Base-by-base conservation (phyloP, 441 rosid genomes). In the Corymbia calophylla region DNA sequence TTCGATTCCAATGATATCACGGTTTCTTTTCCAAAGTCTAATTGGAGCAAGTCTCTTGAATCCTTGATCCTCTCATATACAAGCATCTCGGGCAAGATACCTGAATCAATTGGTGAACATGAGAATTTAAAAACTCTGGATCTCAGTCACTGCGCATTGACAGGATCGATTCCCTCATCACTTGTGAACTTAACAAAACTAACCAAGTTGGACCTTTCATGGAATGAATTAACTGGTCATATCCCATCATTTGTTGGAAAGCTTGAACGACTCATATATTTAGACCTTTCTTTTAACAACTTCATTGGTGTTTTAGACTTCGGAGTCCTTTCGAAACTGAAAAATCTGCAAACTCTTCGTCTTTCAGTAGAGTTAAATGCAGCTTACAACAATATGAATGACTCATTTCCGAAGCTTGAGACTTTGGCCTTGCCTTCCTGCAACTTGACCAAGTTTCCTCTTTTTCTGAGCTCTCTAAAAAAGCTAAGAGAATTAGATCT, bases 1-100 rank as follows among this genome's bases (percentile, higher is more conserved):
- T 64, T 64, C 19, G 4, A 1, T 0, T 1, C 0, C 19, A 29
- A 29, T n/a, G 32, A 29, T n/a, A 6, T 64, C 2, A 3, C 2
- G 0, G 0, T 27, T 27, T 27, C 66, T 60, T 60, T 60, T 60
- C 31, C 7, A 0, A 60, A 60, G 31, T 60, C 8, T 5, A 60
- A 60, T 12, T 27, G 31, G 66, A 60, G 66, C 31, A 60, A 27
- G 14, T 27, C 31, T 60, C 31, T 27, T 60, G 31, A 27, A 60
- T 60, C 4, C 16, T 60, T 60, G 11, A 11, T 7, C 3, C 16
- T 60, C 31, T 27, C 8, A 0, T 11, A 0, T 60, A 1, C 4
- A 27, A 60, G 31, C 2, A 60, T 27, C 0, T 60, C 31, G 1
- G 0, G 66, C 7, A 60, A 27, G 27, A 27, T 11, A 27, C 31